Evolutionary conservation across 2,329 filamentous ascomycete species (phyloP), one percentile per base, ranked within the genome.

Genomic region (Akanthomyces lecanii): DNA sequence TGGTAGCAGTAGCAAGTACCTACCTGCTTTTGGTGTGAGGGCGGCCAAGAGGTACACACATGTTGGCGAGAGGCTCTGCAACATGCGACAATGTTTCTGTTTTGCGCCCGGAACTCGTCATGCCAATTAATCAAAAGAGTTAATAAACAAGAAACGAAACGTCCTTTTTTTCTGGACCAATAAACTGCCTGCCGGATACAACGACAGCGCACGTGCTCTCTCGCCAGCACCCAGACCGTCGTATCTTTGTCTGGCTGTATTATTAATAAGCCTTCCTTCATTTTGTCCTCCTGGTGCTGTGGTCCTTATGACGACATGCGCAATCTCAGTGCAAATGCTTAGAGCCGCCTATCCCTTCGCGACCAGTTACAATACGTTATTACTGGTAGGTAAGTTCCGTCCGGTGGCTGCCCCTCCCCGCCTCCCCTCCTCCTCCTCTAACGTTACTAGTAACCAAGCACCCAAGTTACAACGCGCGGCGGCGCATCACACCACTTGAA

Each of bases 261-360:
- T 50, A 18, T 36, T 36, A 36, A 36, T 36, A 5, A 36, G 47
- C 12, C 45, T 25, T 50, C n/a, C 21, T 16, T 12, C 45, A 8
- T 48, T 28, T 40, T 55, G 3, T 10, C 11, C 36, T 23, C 8
- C 28, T 30, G 28, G 28, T 30, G 28, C 28, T 7, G 33, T 36
- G 28, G 58, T 61, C 58, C 58, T 61, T 36, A 61, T 61, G 59
- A 61, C 59, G 59, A 54, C 59, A 61, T 61, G 59, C 21, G 25
- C 30, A 53, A 61, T 61, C 23, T 61, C 21, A 28, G 38, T 12
- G 38, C 48, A 23, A 23, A 45, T 18, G 38, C 1, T 55, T 56
- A 21, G 14, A 23, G 25, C 33, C 33, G 33, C 33, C 6, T 7
- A 11, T 38, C 33, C 10, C 33, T 12, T 38, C 10, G 5, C 33